These are phyloP conservation scores for Cudoniella acicularis DNA, from an alignment of 495 filamentous ascomycete genomes.

Conservation along the genomic window DNA sequence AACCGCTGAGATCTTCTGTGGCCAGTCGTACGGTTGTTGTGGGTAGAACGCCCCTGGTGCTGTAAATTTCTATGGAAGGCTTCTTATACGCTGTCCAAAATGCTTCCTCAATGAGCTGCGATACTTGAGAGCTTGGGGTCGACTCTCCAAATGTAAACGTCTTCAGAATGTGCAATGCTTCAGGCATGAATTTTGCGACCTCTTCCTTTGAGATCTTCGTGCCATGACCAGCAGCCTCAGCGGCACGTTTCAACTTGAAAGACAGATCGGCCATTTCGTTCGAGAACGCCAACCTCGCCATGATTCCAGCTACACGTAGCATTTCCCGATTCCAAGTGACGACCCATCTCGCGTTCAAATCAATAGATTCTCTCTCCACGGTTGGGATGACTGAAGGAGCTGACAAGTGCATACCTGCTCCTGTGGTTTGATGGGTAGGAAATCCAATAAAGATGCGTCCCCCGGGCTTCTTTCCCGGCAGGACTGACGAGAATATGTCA, in stretches of 20 bases:
- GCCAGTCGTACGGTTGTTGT: conserved; percentile 75
- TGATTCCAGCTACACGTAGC: conserved; percentile 84
- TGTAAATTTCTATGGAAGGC: conserved; percentile 79
- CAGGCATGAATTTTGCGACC: conserved; percentile 63
- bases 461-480: conserved; percentile 72
- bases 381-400: conserved; percentile 96
- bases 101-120: conserved; percentile 80
- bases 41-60: conserved; percentile 76
- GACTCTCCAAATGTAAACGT: conserved; percentile 86
- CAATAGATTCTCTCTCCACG: conserved; percentile 95
- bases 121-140: conserved; percentile 77
- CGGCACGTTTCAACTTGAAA: conserved; percentile 43
- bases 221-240: conserved; percentile 30
- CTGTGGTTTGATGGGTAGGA: conserved; percentile 94
- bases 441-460: conserved; percentile 97
- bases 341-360: conserved; percentile 91
- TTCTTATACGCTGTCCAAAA: conserved; percentile 91
- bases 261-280: conserved; percentile 80
- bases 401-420: conserved; percentile 93
- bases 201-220: conserved; percentile 55
- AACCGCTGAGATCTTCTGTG: conserved; percentile 73
- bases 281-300: conserved; percentile 80
- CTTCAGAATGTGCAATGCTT: conserved; percentile 71
- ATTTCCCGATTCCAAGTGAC: conserved; percentile 96
- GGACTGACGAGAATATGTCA: conserved; percentile 84